Base-by-base conservation (phyloP, 1,284 basidiomycete species). In the Meira nashicola region DNA sequence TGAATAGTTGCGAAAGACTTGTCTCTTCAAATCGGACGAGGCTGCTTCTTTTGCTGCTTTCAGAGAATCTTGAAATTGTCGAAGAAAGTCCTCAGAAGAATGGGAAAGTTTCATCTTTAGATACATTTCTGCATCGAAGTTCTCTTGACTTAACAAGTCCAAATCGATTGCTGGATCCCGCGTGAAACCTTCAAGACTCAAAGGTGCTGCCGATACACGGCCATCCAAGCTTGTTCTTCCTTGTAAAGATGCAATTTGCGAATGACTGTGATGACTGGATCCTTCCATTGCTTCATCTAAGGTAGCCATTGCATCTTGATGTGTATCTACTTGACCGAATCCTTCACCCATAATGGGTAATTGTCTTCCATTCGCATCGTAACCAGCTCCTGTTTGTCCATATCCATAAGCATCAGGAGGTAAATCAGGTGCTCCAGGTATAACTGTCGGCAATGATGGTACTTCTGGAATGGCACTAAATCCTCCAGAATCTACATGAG, bases 1-100 rank as follows among this genome's bases (percentile, higher is more conserved):
- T 41, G 90, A 87, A 75, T 97, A 98, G 80, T 81, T 80, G 25
- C 73, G 76, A 58, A 72, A 70, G 7, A 77, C 71, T 49, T 73
- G 71, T 7, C 63, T 56, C 55, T 71, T 71, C 40, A 73, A 59
- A 39, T 76, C 73, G 49, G 69, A 62, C 41, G 71, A 64, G 38
- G 74, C 71, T 6, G 65, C 67, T 15, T 64, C 58, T 39, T 71
- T 69, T 41, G 66, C 60, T 1, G 58, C 55, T 9, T 57, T 57
- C 14, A 73, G 64, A 0, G 66, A 62, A 4, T 55, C 46, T 15
- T 65, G 66, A 53, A 75, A 63, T 6, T 47, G 54, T 17, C 70
- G 64, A 39, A 73, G 54, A 10, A 67, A 68, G 9, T 69, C 56
- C 57, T 76, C 70, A 39, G 61, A 55, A 44, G 70, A 67, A 49